Base-by-base conservation (phyloP, 345 rosid species). In the Bruguiera sexangula region DNA sequence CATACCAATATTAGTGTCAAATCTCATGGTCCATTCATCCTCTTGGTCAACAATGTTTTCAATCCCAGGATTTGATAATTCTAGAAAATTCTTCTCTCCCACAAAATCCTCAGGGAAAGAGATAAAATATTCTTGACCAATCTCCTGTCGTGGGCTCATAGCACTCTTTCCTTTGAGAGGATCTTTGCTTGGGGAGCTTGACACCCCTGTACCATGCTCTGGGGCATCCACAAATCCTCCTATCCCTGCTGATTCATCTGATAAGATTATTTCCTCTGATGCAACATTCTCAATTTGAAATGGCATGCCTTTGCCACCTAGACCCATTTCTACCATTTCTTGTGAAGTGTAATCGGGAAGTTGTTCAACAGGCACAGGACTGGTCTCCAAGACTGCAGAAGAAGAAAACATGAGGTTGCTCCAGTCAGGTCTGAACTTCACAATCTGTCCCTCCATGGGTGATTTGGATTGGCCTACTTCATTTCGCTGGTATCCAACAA, bases 1-100 rank as follows among this genome's bases (percentile, higher is more conserved):
- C 84, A 76, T 55, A 32, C 80, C 86, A 26, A 82, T 79, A 66
- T 75, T 59, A 61, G 72, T 62, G 46, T 86, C 89, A 26, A 89
- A 86, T 60, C 81, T 88, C 82, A 86, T 73, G 75, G 76, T 85
- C 97, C 97, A 85, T 56, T 77, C 65, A 67, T 93, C 91, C 67
- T 84, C 93, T 68, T 81, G 84, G 62, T 80, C 80, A 53, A 78
- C 69, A 21, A 87, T 48, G 54, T 66, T 65, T 43, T 79, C 88
- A 26, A 77, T 62, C 43, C 75, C 84, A 37, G 73, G 60, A 31
- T 80, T 79, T 18, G 87, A 68, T 67, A 68, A 64, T 60, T 72
- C 86, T 2, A 72, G 81, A 69, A 72, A 73, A 56, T 74, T 69
- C 60, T 79, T 73, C 69, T 53, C 74, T 73, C 70, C 67, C 37